A percentile compares a stretch with the other conserved stretches of the same genome.
These are phyloP conservation scores for Hypoxylon sp. DNA, from an alignment of 2,329 filamentous ascomycete genomes.

Conservation along the genomic window DNA sequence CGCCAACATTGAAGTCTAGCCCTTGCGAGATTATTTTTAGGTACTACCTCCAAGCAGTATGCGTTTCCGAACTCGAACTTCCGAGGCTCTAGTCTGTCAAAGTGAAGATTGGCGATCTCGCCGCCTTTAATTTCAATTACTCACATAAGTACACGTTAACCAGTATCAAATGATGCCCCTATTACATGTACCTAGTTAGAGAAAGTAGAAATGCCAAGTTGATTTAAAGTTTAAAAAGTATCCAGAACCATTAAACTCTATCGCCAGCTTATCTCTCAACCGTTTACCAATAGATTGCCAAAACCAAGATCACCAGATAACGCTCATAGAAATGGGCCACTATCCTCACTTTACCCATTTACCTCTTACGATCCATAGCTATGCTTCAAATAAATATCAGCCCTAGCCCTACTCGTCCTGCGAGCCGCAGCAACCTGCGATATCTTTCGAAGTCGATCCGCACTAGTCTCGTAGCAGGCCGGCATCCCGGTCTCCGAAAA, in stretches of 20 bases:
- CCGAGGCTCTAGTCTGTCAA: constrained; percentile 13
- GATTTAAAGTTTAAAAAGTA: not conserved
- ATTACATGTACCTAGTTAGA: not conserved
- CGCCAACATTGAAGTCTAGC: constrained; percentile 20
- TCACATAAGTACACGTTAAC: not conserved
- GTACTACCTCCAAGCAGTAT: not conserved
- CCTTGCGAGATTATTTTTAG: constrained; percentile 41
- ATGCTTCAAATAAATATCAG: constrained; percentile 39
- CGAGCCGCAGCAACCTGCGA: constrained; percentile 20
- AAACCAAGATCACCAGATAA: too few relatives aligned
- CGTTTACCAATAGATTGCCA: not conserved
- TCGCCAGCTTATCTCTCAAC: not conserved
- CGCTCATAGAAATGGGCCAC: too few relatives aligned
- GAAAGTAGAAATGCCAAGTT: not conserved
- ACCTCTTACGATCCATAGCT: constrained; percentile 1
- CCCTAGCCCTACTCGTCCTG: constrained; percentile 15
- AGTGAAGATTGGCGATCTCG: constrained; percentile 3
- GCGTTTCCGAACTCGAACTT: constrained; percentile 25
- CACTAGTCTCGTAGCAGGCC: constrained; percentile 43
- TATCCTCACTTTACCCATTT: not conserved
- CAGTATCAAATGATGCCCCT: not conserved
- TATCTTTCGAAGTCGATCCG: constrained; percentile 39
- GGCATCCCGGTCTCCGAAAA: constrained; percentile 45
- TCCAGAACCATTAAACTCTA: constrained; percentile 4
- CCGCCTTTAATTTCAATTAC: constrained; percentile 14